A percentile compares a stretch with the other conserved stretches of the same genome.
These are phyloP conservation scores for Trichosporon sp. DNA, from an alignment of 1,284 basidiomycete genomes.

Conservation along the genomic window DNA sequence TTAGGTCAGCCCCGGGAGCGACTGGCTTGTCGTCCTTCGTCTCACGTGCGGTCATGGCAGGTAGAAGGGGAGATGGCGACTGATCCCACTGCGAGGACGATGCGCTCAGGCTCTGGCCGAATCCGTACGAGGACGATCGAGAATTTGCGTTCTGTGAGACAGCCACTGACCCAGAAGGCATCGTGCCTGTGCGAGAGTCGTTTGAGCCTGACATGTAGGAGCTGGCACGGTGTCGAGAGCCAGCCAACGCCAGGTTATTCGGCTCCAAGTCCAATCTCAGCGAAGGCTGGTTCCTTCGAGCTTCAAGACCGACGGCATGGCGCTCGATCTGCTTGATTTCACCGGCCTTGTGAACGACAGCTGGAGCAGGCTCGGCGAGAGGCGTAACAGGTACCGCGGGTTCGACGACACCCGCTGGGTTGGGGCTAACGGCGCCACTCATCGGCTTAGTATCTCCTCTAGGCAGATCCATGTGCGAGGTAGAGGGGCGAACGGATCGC, in stretches of 20 bases:
- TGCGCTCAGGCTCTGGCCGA: constrained; percentile 27
- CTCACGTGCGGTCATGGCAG: background rate
- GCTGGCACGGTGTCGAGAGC: background rate
- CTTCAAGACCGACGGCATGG: constrained; percentile 27
- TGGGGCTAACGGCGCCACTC: background rate
- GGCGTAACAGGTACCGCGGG: background rate
- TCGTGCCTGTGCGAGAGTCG: background rate
- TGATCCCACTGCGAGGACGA: constrained; percentile 40
- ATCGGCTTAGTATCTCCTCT: background rate
- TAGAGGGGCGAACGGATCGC: constrained; percentile 28
- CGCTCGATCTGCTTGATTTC: constrained; percentile 3
- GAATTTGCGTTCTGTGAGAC: constrained; percentile 8
- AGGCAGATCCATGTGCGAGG: constrained; percentile 36
- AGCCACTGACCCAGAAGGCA: background rate
- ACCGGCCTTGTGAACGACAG: background rate
- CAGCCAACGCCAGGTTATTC: constrained; percentile 20
- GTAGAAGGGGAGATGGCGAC: constrained; percentile 39
- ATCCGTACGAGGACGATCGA: constrained; percentile 34
- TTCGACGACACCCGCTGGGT: background rate
- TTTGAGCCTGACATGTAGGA: constrained; percentile 1
- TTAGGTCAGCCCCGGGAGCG: constrained; percentile 41
- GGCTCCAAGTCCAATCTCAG: constrained; percentile 46
- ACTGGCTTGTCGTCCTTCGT: constrained; percentile 25
- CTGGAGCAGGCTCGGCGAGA: background rate
- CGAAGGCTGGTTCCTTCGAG: constrained; percentile 43